Conservation (phyloP, 306 rosid genomes). For the Gillenia trifoliata region DNA sequence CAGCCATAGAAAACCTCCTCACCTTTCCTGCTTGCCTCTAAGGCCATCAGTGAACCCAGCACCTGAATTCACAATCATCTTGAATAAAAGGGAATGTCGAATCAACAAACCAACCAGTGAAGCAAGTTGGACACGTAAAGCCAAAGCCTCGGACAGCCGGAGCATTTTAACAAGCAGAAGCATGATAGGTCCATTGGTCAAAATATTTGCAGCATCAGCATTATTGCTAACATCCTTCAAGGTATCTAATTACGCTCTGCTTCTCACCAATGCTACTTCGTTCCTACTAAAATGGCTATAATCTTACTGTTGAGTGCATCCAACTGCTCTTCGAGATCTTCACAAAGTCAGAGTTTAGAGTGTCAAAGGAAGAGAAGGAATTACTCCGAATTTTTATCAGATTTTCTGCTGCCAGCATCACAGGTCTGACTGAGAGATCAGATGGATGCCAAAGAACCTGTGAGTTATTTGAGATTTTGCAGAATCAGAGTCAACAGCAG, state of each 20-base stretch:
- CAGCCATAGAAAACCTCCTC: conserved; percentile 97
- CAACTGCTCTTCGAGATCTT: conserved; percentile 77
- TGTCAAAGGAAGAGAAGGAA: conserved; percentile 84
- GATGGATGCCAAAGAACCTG: conserved; percentile 88
- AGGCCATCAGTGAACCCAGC: conserved; percentile 89
- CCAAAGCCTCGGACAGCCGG: conserved; percentile 73
- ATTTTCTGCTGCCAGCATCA: conserved; percentile 92
- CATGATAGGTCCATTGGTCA: conserved; percentile 98
- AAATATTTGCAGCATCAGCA: conserved; percentile 88
- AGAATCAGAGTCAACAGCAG: conserved; percentile 57
- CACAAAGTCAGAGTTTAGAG: conserved; percentile 72
- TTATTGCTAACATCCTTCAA: conserved; percentile 82
- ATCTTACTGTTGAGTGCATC: conserved; percentile 60
- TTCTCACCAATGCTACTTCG: conserved; percentile 74
- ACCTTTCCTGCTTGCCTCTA: conserved; percentile 92
- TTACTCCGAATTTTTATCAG: conserved; percentile 63
- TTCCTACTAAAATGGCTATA: conserved; percentile 63
- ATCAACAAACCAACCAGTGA: conserved; percentile 87
- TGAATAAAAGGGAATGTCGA: conserved; percentile 83
- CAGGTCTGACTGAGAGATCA: conserved; percentile 97
- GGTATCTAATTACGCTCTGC: conserved; percentile 85
- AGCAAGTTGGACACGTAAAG: conserved; percentile 90
- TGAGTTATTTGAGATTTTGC: conserved; percentile 47
- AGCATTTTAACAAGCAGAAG: conserved; percentile 82
- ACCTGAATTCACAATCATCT: conserved; percentile 83